Conservation (phyloP, 768 basidiomycete genomes). For the Boletus eberwhitei region DNA sequence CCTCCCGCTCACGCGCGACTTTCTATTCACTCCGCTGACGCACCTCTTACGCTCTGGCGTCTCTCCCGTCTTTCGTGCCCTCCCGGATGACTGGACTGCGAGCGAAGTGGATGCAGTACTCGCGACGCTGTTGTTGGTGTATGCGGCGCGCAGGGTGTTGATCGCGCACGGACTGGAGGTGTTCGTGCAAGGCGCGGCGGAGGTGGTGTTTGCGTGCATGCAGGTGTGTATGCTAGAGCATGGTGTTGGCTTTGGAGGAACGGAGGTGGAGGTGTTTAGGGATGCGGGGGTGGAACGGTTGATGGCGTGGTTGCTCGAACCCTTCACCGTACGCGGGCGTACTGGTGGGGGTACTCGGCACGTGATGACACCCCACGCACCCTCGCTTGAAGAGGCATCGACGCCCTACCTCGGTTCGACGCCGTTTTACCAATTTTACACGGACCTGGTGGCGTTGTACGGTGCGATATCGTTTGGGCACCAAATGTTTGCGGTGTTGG, state of each 20-base stretch:
- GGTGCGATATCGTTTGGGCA: conserved; percentile 88
- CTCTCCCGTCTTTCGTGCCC: conserved; percentile 61
- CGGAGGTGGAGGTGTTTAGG: conserved; percentile 70
- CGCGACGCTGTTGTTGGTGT: conserved; percentile 60
- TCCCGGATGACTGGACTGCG: conserved; percentile 72
- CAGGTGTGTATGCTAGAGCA: conserved; percentile 96
- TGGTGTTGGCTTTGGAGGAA: conserved; percentile 37
- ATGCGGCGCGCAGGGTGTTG: conserved; percentile 46
- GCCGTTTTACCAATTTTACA: conserved; percentile 93
- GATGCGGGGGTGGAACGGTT: conserved; percentile 57
- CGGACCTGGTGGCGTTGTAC: conserved; percentile 87
- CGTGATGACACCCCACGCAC: conserved; percentile 7
- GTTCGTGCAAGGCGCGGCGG: conserved; percentile 27
- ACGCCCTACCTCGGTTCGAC: conserved; percentile 54
- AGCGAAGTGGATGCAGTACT: conserved; percentile 77
- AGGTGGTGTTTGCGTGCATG: conserved; percentile 76
- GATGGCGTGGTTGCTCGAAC: conserved; percentile 58
- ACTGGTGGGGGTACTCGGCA: background rate
- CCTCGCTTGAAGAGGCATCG: conserved; percentile 52
- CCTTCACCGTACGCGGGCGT: conserved; percentile 40
- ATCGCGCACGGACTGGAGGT: conserved; percentile 37
- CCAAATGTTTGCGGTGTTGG: conserved; percentile 65
- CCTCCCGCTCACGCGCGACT: conserved; percentile 55
- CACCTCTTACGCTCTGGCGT: conserved; percentile 80
- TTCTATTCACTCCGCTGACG: conserved; percentile 67